Percentiles rank a stretch among this genome's conserved stretches.
These are phyloP conservation scores for Malania oleifera DNA, from an alignment of 164 flowering plant species.

Conservation along the genomic window DNA sequence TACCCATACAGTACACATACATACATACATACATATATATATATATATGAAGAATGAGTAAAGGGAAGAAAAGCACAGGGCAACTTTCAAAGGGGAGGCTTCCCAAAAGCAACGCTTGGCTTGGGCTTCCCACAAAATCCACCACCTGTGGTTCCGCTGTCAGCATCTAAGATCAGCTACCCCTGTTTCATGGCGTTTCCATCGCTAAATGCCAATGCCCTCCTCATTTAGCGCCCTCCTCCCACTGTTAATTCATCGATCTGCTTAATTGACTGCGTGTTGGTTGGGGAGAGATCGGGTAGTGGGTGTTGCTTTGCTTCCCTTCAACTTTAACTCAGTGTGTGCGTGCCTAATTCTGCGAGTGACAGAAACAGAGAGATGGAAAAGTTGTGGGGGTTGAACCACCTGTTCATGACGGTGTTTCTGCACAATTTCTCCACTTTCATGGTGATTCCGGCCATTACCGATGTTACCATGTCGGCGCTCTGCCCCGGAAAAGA, in stretches of 20 bases:
- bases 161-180: too few species aligned
- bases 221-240: neutral
- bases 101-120: too few species aligned
- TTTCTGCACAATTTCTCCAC: constrained; percentile 36
- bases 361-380: constrained; percentile 16
- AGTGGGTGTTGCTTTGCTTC: neutral
- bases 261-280: neutral
- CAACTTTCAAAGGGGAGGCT: too few species aligned
- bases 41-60: too few species aligned
- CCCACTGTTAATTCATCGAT: neutral
- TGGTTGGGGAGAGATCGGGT: neutral
- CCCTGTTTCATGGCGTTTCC: too few species aligned
- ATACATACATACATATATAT: too few species aligned
- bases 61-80: too few species aligned
- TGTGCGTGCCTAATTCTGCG: neutral
- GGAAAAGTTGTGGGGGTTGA: constrained; percentile 28
- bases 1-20: too few species aligned
- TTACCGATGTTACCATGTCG: constrained; percentile 54
- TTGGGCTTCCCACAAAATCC: too few species aligned
- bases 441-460: constrained; percentile 44
- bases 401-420: constrained; percentile 50
- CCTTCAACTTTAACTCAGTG: neutral
- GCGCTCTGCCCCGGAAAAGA: constrained; percentile 64
- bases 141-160: too few species aligned
- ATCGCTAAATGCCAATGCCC: too few species aligned